Conservation (phyloP, 805 yeast species). For the Starmerella scarabaei region DNA sequence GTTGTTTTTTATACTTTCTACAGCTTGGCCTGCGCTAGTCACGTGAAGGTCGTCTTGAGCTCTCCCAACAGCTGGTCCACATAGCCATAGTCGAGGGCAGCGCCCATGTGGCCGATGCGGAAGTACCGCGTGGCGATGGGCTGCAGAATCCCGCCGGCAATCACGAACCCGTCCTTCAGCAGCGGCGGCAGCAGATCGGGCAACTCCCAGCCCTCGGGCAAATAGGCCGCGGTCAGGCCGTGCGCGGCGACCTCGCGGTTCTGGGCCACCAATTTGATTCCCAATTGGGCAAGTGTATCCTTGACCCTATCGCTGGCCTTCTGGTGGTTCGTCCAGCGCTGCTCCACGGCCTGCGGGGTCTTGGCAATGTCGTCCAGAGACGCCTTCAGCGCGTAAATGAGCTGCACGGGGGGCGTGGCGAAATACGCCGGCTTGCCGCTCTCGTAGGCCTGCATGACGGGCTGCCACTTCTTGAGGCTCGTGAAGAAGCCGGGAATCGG, state of each 20-base stretch:
- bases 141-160: constrained; percentile 85
- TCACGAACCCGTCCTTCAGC: constrained; percentile 52
- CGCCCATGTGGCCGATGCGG: constrained; percentile 95
- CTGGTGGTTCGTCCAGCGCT: constrained; percentile 51
- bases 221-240: constrained; percentile 74
- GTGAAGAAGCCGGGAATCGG: constrained; percentile 46
- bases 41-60: too few species aligned
- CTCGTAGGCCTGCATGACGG: constrained; percentile 79
- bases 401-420: constrained; percentile 94
- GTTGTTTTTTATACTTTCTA: too few species aligned
- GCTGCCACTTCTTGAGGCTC: constrained; percentile 71
- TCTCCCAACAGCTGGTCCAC: constrained; percentile 35
- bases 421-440: constrained; percentile 67
- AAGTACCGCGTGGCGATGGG: constrained; percentile 70
- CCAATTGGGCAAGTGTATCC: constrained; percentile 40
- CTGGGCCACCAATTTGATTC: constrained; percentile 57
- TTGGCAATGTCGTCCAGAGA: constrained; percentile 56
- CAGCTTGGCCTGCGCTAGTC: too few species aligned
- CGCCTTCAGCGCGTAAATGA: constrained; percentile 64
- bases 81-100: constrained; percentile 52
- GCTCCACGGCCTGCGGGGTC: constrained; percentile 34
- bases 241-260: constrained; percentile 56
- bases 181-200: constrained; percentile 46
- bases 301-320: constrained; percentile 55
- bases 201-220: constrained; percentile 63